A percentile compares a stretch with the other conserved stretches of the same genome.
Conservation (phyloP, 2,329 filamentous ascomycete species). For the Colletotrichum echinochloae region DNA sequence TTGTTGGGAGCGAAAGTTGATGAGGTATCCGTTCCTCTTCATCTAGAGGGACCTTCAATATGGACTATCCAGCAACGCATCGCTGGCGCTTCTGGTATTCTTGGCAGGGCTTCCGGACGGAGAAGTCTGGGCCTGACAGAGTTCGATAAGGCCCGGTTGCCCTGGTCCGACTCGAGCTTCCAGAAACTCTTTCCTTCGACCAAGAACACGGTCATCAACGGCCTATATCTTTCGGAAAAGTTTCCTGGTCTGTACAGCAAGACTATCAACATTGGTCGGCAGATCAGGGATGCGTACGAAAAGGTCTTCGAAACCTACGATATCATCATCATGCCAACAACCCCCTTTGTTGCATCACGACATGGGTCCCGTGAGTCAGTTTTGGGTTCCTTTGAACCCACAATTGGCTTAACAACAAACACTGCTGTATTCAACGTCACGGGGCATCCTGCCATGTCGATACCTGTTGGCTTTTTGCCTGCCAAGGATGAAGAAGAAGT, state of each 20-base stretch:
- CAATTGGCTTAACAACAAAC: constrained; percentile 66
- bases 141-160: constrained; percentile 61
- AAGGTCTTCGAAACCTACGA: constrained; percentile 54
- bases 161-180: constrained; percentile 61
- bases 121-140: constrained; percentile 62
- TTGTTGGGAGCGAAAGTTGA: constrained; percentile 62
- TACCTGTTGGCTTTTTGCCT: constrained; percentile 62
- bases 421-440: constrained; percentile 69
- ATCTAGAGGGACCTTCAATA: constrained; percentile 60
- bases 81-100: constrained; percentile 55
- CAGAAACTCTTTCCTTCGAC: constrained; percentile 64
- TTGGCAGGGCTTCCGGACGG: constrained; percentile 59
- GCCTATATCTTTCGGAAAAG: constrained; percentile 57
- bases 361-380: constrained; percentile 55
- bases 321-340: constrained; percentile 61
- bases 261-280: constrained; percentile 60
- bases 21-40: constrained; percentile 63
- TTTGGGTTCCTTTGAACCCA: constrained; percentile 60
- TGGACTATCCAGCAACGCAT: constrained; percentile 64
- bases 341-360: constrained; percentile 59
- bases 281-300: constrained; percentile 61
- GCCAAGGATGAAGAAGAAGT: constrained; percentile 53
- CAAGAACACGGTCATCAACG: constrained; percentile 67
- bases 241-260: constrained; percentile 62
- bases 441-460: constrained; percentile 65